phyloP scores from a whole-genome alignment of 371 early-diverging fungal species.

The Funneliformis caledonium region DNA sequence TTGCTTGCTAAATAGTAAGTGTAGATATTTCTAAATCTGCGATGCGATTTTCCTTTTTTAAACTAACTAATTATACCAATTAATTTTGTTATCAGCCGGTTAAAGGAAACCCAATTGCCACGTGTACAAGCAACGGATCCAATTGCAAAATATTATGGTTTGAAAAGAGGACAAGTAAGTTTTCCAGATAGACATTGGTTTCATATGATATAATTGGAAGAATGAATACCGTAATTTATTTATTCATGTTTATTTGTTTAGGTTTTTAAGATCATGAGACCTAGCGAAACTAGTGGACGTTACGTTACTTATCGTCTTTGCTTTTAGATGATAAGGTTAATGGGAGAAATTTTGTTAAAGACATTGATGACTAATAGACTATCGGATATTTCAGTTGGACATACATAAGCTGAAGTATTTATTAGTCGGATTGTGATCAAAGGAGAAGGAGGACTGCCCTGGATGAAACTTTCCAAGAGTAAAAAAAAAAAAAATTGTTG shows the following conservation, averaged over 20 bases:
- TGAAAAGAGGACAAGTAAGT: conserved; percentile 88
- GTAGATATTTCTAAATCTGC: neutral
- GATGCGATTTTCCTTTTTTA: neutral
- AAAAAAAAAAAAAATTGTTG: no score
- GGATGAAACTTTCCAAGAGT: no score
- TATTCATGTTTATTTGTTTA: conserved; percentile 28
- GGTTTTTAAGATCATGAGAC: conserved; percentile 96
- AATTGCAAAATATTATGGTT: conserved; percentile 97
- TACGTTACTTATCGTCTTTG: conserved; percentile 93
- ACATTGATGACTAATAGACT: no score
- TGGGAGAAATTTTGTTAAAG: no score
- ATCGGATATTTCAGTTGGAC: no score
- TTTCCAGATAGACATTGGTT: neutral
- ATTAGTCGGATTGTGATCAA: no score
- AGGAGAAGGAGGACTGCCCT: no score
- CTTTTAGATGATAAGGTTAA: conserved; percentile 45
- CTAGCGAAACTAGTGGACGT: conserved; percentile 97
- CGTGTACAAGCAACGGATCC: conserved; percentile 94
- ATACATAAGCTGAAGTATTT: no score
- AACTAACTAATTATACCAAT: neutral
- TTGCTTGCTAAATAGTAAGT: conserved; percentile 91
- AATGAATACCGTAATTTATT: neutral
- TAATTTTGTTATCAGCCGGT: conserved; percentile 61
- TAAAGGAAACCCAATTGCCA: conserved; percentile 96
- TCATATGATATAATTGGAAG: neutral